These are phyloP conservation scores for Ascoidea rubescens DNA, from an alignment of 805 yeast genomes.

Conservation along the genomic window DNA sequence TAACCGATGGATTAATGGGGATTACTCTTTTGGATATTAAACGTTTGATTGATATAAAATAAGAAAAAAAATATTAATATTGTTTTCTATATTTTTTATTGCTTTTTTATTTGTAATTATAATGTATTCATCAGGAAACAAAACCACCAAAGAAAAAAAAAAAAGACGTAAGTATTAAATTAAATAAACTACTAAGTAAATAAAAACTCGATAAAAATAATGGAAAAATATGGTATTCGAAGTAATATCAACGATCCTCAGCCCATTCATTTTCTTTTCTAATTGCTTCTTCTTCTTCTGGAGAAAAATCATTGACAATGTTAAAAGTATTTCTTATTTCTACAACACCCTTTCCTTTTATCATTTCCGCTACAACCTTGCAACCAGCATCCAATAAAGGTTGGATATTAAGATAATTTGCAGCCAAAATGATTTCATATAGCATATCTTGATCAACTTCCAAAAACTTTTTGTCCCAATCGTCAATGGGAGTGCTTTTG, in stretches of 20 bases:
- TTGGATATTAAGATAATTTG: conserved; percentile 62
- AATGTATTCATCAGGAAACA: too few species aligned
- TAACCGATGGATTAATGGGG: conserved; percentile 59
- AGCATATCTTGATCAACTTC: conserved; percentile 89
- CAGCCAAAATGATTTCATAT: conserved; percentile 70
- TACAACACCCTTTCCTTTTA: conserved; percentile 66
- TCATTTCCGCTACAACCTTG: conserved; percentile 74
- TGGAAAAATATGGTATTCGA: too few species aligned
- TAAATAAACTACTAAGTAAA: too few species aligned
- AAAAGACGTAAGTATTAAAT: too few species aligned
- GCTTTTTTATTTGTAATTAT: too few species aligned
- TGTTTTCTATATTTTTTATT: too few species aligned
- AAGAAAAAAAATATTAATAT: too few species aligned
- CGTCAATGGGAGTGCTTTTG: conserved; percentile 83
- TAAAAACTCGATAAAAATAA: too few species aligned
- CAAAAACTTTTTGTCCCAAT: conserved; percentile 91
- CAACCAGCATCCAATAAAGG: conserved; percentile 71
- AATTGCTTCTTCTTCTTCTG: conserved; percentile 81
- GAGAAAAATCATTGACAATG: conserved; percentile 70
- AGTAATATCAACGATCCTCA: conserved; percentile 45
- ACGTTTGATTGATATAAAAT: background rate
- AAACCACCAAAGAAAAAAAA: too few species aligned
- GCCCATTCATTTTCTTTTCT: conserved; percentile 88
- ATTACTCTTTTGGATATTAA: conserved; percentile 11
- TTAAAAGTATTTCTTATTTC: conserved; percentile 71